Percentiles rank a stretch among this genome's conserved stretches.
These are phyloP conservation scores for Suillus decipiens DNA, from an alignment of 768 basidiomycete genomes.

Conservation along the genomic window DNA sequence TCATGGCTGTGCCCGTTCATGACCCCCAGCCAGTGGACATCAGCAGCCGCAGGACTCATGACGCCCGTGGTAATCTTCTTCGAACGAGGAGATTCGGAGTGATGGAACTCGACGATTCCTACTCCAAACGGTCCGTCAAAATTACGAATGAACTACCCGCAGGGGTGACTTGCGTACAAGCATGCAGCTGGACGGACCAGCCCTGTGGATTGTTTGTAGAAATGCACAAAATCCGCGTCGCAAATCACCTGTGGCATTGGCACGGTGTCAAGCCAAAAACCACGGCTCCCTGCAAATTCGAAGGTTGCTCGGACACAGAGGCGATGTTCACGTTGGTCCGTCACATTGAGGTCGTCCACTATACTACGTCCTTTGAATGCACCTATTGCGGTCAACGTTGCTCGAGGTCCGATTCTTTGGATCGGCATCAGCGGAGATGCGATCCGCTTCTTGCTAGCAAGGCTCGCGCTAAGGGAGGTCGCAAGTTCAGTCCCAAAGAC, in stretches of 20 bases:
- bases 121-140: background rate
- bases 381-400: background rate
- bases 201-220: background rate
- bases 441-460: background rate
- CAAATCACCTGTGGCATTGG: background rate
- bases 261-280: background rate
- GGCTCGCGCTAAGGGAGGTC: background rate
- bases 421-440: background rate
- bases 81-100: background rate
- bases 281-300: background rate
- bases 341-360: background rate
- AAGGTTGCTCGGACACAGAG: background rate
- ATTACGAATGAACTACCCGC: background rate
- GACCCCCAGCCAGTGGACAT: background rate
- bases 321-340: background rate
- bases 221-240: background rate
- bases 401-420: background rate
- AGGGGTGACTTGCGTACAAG: background rate
- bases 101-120: slow-evolving; percentile 2
- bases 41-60: background rate
- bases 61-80: background rate
- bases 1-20: background rate
- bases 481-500: too few relatives aligned
- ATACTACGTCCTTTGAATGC: background rate
- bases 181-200: background rate